Percentiles rank a stretch among this genome's conserved stretches.
Evolutionary conservation across 345 rosid genomes (phyloP).

Genomic region (Citrus hindsii): DNA sequence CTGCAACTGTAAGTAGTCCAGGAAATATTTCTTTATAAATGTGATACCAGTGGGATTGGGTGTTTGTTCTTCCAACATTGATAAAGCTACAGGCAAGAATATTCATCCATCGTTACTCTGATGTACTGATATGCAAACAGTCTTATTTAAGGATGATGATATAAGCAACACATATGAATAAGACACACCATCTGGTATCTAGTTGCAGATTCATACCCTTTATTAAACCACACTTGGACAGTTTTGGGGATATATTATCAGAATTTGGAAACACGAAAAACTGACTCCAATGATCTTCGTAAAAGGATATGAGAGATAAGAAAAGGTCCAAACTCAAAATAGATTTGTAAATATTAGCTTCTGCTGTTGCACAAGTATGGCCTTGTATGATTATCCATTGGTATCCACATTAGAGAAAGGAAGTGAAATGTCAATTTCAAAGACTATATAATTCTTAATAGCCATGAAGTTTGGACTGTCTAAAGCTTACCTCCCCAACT

Average conservation of each 20-base stretch:
- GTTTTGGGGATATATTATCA: background rate
- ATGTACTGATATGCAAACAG: background rate
- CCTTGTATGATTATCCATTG: background rate
- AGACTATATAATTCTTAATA: background rate
- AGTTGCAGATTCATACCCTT: background rate
- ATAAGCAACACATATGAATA: background rate
- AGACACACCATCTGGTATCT: background rate
- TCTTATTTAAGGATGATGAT: background rate
- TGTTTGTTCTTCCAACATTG: slow-evolving; percentile 2
- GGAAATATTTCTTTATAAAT: background rate
- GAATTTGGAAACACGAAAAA: background rate
- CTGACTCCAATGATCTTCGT: background rate
- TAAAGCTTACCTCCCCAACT: slow-evolving; percentile 74
- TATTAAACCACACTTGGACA: background rate
- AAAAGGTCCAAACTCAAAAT: background rate
- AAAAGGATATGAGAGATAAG: slow-evolving; percentile 1
- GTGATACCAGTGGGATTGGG: background rate
- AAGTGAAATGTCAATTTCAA: background rate
- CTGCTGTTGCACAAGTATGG: background rate
- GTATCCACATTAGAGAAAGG: background rate
- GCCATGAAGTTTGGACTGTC: background rate
- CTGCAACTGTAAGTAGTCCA: background rate
- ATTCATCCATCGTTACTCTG: background rate
- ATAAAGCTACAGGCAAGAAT: background rate
- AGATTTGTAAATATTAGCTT: background rate